Evolutionary conservation across 345 rosid species (phyloP), one percentile per base, ranked within the genome.

Genomic region (Rubroshorea leprosula): DNA sequence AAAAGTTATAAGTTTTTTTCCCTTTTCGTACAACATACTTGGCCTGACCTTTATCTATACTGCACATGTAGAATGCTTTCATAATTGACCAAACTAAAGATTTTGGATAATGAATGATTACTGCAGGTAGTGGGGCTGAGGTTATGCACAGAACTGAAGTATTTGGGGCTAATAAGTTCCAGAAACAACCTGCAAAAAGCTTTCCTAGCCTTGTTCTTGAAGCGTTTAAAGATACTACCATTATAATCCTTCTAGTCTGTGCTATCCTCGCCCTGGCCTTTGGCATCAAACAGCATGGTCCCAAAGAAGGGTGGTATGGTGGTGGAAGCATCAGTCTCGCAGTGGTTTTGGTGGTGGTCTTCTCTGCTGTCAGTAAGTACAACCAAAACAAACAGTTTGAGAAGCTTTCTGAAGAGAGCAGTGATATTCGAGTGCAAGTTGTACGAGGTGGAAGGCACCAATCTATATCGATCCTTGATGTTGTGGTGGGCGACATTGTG

Each of bases 271-370:
- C 74, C 41, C 17, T 70, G 7, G 61, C 17, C 9, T 64, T 49
- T 9, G 69, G 58, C 2, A 63, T 63, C 43, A 54, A 55, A 12
- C 22, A 39, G 14, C 23, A 68, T 16, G 72, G 72, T n/a, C 8
- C 21, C 0, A 51, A 48, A 31, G 52, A 61, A 3, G 56, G 64
- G 9, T 90, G 97, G 97, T 87, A 80, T 64, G 97, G 87, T 72
- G 97, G 96, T 48, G 94, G 87, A 27, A 90, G 97, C 84, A 90
- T 90, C 63, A 82, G 85, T 8, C 81, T 90, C 72, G 97, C 97
- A 29, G 97, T 90, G 23, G 29, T 87, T 66, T 94, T 90, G 64
- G 97, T 90, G 50, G 84, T 90, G 57, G 6, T 82, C 68, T 90
- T 90, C 73, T 87, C 97, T 31, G 53, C 26, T n/a, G 16, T 21